Conservation (phyloP, 1,284 basidiomycete species). For the Heterobasidion irregulare region DNA sequence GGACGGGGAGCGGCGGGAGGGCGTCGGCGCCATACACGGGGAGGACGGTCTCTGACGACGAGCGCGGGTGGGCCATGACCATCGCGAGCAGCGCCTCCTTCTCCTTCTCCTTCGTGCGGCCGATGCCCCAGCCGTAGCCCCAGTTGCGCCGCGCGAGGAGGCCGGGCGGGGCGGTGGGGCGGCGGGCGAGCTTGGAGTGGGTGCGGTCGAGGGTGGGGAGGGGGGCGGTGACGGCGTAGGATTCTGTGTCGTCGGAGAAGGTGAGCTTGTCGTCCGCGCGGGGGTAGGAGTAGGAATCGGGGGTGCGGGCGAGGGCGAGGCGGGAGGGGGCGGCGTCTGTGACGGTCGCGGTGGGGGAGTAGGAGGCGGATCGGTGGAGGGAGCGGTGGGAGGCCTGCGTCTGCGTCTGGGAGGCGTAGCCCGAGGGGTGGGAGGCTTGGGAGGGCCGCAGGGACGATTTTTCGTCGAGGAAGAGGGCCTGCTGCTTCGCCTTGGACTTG, state of each 20-base stretch:
- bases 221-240: conserved; percentile 19
- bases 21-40: conserved; percentile 20
- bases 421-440: conserved; percentile 2
- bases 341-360: conserved; percentile 30
- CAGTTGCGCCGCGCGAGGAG: conserved; percentile 25
- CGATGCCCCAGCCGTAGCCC: conserved; percentile 65
- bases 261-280: conserved; percentile 28
- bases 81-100: conserved; percentile 23
- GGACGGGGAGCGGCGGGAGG: conserved; percentile 27
- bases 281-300: neutral
- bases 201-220: conserved; percentile 22
- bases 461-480: conserved; percentile 5
- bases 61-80: conserved; percentile 12
- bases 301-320: neutral
- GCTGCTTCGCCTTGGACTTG: conserved; percentile 11
- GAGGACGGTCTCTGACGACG: conserved; percentile 27
- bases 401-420: neutral
- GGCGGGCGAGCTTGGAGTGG: conserved; percentile 30
- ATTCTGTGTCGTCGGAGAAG: conserved; percentile 27
- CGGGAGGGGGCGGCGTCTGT: conserved; percentile 15
- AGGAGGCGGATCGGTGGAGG: conserved; percentile 17
- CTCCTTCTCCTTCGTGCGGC: conserved; percentile 41
- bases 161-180: conserved; percentile 23
- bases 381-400: no score
- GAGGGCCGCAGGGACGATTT: conserved; percentile 3